phyloP scores from a whole-genome alignment of 2,329 filamentous ascomycete genomes.

The Clonostachys byssicola region DNA sequence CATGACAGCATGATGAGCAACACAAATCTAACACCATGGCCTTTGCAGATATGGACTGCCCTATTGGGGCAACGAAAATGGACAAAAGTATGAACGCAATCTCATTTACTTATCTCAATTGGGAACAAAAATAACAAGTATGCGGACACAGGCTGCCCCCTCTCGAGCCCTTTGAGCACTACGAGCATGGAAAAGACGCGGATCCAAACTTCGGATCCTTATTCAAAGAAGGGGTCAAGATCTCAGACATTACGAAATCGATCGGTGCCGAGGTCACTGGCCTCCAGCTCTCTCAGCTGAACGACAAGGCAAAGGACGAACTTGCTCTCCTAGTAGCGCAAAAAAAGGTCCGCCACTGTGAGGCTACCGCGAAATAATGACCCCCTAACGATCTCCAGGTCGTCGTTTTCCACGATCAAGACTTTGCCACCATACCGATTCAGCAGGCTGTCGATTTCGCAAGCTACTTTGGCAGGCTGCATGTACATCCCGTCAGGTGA shows the following conservation, averaged over 20 bases:
- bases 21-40: too few relatives aligned
- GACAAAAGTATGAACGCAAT: too few relatives aligned
- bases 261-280: conserved; percentile 32
- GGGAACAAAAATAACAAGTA: too few relatives aligned
- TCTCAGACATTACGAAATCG: not conserved
- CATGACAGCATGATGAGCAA: too few relatives aligned
- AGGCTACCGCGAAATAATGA: conserved; percentile 17
- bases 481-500: conserved; percentile 60
- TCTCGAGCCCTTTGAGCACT: conserved; percentile 65
- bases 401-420: conserved; percentile 72
- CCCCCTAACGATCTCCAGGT: conserved; percentile 59
- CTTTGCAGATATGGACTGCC: too few relatives aligned
- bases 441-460: conserved; percentile 64
- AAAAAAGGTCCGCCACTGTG: conserved; percentile 22
- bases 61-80: too few relatives aligned
- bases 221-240: conserved; percentile 26
- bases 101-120: too few relatives aligned
- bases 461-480: conserved; percentile 74
- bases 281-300: conserved; percentile 31
- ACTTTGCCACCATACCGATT: conserved; percentile 68
- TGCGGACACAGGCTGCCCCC: conserved; percentile 29
- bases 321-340: conserved; percentile 33
- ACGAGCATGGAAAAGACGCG: conserved; percentile 73
- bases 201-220: conserved; percentile 67
- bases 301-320: conserved; percentile 33